phyloP scores from a whole-genome alignment of 495 filamentous ascomycete genomes.

The Symbiotaphrina buchneri region DNA sequence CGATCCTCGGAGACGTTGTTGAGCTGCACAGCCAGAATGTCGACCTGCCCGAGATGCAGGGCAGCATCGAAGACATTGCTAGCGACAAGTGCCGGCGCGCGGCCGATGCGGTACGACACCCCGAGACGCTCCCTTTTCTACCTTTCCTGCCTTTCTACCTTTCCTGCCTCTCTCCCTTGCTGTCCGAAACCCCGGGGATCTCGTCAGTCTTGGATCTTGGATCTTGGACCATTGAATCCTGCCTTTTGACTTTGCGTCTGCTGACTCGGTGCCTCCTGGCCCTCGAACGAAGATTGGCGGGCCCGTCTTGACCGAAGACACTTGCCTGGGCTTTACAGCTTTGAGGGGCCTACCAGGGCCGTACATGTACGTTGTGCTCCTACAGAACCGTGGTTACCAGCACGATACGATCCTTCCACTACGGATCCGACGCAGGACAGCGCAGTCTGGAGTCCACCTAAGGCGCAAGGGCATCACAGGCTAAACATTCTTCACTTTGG shows the following conservation, averaged over 20 bases:
- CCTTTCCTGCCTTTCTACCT: slow-evolving; percentile 3
- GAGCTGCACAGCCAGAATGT: slow-evolving; percentile 48
- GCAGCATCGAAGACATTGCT: slow-evolving; percentile 76
- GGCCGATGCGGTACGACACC: slow-evolving; percentile 35
- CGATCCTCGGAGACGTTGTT: slow-evolving; percentile 57
- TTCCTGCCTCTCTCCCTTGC: neutral
- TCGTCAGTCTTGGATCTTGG: neutral
- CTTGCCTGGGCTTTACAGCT: slow-evolving; percentile 78
- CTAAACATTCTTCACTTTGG: no score
- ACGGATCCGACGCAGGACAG: no score
- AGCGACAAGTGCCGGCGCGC: slow-evolving; percentile 62
- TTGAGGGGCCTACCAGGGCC: slow-evolving; percentile 80
- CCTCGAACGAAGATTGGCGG: slow-evolving; percentile 44
- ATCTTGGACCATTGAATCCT: no score
- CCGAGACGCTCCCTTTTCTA: neutral
- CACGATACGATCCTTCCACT: no score
- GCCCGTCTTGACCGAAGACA: slow-evolving; percentile 90
- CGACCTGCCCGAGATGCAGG: slow-evolving; percentile 78
- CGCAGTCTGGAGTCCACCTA: slow-evolving; percentile 1
- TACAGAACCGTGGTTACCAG: no score
- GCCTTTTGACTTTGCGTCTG: no score
- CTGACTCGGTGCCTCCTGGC: neutral
- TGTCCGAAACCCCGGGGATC: neutral
- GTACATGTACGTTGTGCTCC: slow-evolving; percentile 56
- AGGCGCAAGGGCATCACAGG: neutral